phyloP scores from a whole-genome alignment of 1,284 basidiomycete species.

The Puccinia coronata region DNA sequence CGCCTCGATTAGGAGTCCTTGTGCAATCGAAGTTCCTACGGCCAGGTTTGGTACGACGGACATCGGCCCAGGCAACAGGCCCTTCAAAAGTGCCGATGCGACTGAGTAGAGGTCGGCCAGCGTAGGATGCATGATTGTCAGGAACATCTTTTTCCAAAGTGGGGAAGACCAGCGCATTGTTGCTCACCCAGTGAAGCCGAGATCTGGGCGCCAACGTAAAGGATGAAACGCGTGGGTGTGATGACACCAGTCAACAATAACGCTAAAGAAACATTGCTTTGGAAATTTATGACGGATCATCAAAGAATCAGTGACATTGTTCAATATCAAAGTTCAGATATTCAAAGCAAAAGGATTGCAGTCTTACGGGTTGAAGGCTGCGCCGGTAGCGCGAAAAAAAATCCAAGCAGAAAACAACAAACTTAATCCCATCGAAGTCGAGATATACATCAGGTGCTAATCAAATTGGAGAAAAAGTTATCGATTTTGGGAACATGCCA shows the following conservation, averaged over 20 bases:
- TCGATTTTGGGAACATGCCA: background rate
- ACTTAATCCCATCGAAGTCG: conserved; percentile 68
- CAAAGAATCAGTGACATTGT: background rate
- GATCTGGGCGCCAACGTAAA: conserved; percentile 51
- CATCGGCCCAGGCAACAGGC: conserved; percentile 27
- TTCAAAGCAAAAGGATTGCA: conserved; percentile 65
- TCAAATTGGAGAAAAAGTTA: background rate
- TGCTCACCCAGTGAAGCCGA: conserved; percentile 36
- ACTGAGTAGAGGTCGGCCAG: background rate
- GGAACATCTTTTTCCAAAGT: background rate
- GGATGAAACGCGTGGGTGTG: conserved; percentile 49
- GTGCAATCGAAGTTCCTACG: conserved; percentile 14
- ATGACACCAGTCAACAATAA: conserved; percentile 51
- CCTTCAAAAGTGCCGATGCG: conserved; percentile 27
- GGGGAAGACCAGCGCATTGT: background rate
- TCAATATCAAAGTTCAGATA: conserved; percentile 64
- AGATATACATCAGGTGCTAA: conserved; percentile 64
- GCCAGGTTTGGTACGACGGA: conserved; percentile 22
- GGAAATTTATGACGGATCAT: background rate
- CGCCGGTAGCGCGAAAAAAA: conserved; percentile 73
- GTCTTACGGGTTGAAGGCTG: conserved; percentile 58
- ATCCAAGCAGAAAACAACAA: conserved; percentile 72
- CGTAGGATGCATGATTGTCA: background rate
- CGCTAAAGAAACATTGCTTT: conserved; percentile 49
- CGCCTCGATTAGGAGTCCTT: conserved; percentile 36